phyloP scores from a whole-genome alignment of 2,329 filamentous ascomycete species.

The Phialocephala sp. region DNA sequence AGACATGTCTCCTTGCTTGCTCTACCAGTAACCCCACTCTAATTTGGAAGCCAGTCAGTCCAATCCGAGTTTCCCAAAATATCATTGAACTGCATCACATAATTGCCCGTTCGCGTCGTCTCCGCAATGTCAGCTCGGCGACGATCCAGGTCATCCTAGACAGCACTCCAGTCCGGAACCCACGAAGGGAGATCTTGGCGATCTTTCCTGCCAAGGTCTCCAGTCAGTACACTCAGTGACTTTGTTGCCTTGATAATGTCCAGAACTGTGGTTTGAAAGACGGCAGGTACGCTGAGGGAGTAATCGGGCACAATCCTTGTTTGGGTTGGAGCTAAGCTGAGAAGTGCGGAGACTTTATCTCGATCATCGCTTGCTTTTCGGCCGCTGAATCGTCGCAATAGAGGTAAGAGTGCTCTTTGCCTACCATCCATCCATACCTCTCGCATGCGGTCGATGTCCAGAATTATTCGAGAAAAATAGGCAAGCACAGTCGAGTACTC shows the following conservation, averaged over 20 bases:
- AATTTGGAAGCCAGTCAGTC: neutral
- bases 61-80: neutral
- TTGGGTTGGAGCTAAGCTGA: conserved; percentile 13
- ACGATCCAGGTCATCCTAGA: conserved; percentile 8
- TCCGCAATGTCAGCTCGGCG: conserved; percentile 18
- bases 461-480: conserved; percentile 18
- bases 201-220: conserved; percentile 18
- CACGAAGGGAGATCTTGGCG: conserved; percentile 25
- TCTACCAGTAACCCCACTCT: neutral
- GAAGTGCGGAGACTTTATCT: conserved; percentile 29
- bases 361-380: conserved; percentile 26
- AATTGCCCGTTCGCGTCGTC: too few species aligned
- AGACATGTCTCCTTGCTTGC: neutral
- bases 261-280: conserved; percentile 14
- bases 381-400: conserved; percentile 23
- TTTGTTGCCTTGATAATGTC: conserved; percentile 6
- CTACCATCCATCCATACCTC: conserved; percentile 4
- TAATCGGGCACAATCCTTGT: conserved; percentile 16
- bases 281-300: neutral
- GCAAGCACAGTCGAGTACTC: conserved; percentile 18
- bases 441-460: conserved; percentile 23
- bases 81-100: neutral
- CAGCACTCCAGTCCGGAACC: conserved; percentile 24
- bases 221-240: conserved; percentile 19
- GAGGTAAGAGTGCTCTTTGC: conserved; percentile 9